Evolutionary conservation across 2,329 filamentous ascomycete genomes (phyloP).

Genomic region (Stagonosporopsis rhizophila): DNA sequence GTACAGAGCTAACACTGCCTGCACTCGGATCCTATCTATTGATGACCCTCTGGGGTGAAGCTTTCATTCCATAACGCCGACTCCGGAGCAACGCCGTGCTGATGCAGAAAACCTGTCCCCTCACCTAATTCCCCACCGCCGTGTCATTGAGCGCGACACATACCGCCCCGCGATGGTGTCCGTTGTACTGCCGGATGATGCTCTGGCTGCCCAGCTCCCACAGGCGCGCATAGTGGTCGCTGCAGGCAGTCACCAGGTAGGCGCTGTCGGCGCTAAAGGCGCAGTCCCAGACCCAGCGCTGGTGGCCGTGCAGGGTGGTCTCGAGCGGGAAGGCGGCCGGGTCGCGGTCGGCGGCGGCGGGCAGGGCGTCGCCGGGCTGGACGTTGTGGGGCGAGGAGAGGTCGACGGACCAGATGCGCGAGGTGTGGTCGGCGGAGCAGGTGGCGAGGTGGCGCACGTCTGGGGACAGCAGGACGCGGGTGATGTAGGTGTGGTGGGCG

Average conservation of each 20-base stretch:
- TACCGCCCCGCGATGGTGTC: constrained; percentile 88
- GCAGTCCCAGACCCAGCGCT: constrained; percentile 98
- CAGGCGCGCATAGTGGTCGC: constrained; percentile 88
- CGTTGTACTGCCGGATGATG: constrained; percentile 94
- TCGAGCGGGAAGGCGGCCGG: constrained; percentile 76
- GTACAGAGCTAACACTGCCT: no score
- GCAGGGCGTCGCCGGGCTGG: constrained; percentile 40
- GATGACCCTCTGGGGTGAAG: no score
- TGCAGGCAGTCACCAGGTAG: constrained; percentile 91
- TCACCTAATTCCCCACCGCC: constrained; percentile 47
- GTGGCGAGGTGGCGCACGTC: constrained; percentile 95
- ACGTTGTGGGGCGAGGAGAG: constrained; percentile 46
- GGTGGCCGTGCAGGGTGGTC: constrained; percentile 86
- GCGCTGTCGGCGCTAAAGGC: constrained; percentile 93
- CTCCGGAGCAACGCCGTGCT: constrained; percentile 20
- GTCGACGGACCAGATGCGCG: constrained; percentile 95
- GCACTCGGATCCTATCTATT: no score
- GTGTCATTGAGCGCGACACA: constrained; percentile 89
- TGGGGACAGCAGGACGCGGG: constrained; percentile 86
- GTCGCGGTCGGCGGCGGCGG: constrained; percentile 46
- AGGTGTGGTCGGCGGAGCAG: constrained; percentile 91
- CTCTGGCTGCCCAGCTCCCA: constrained; percentile 89
- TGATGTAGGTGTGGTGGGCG: constrained; percentile 92
- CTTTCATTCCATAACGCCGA: no score
- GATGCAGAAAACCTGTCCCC: constrained; percentile 19